phyloP scores from a whole-genome alignment of 169 alveolate genomes.

The Eimeria sp. region DNA sequence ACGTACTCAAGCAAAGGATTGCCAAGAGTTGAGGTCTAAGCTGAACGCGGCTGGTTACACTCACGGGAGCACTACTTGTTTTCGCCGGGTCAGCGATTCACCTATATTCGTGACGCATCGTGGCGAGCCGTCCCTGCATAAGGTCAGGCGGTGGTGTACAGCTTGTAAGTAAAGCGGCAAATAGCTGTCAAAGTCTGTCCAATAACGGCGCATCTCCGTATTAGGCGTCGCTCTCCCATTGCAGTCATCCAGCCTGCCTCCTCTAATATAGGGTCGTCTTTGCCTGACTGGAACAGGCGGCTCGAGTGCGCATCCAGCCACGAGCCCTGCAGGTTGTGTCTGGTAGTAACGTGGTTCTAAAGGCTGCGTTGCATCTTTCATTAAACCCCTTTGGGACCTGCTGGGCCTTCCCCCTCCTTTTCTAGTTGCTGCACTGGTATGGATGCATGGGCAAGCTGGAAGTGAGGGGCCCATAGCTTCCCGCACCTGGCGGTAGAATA shows the following conservation, averaged over 20 bases:
- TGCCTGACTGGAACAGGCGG: background rate
- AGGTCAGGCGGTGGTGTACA: conserved; percentile 24
- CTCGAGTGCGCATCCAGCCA: background rate
- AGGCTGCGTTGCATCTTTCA: background rate
- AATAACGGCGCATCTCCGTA: conserved; percentile 16
- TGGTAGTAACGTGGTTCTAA: background rate
- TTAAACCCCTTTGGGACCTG: background rate
- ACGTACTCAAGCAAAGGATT: too few species aligned
- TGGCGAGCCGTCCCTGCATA: conserved; percentile 5
- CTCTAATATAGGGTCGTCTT: background rate
- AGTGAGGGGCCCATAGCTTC: conserved; percentile 1
- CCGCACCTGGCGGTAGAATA: conserved; percentile 8
- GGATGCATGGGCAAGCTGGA: background rate
- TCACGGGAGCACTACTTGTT: too few species aligned
- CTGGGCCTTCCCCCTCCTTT: background rate
- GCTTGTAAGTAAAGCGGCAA: conserved; percentile 23
- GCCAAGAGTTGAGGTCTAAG: too few species aligned
- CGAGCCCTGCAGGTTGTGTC: too few species aligned
- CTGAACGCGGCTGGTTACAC: too few species aligned
- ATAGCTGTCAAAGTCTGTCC: conserved; percentile 36
- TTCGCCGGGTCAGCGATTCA: background rate
- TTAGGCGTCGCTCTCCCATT: too few species aligned
- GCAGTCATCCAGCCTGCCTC: background rate
- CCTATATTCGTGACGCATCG: conserved; percentile 32
- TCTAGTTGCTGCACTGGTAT: background rate